Base-by-base conservation (phyloP, 1,284 basidiomycete species). In the Trametes polyzona region DNA sequence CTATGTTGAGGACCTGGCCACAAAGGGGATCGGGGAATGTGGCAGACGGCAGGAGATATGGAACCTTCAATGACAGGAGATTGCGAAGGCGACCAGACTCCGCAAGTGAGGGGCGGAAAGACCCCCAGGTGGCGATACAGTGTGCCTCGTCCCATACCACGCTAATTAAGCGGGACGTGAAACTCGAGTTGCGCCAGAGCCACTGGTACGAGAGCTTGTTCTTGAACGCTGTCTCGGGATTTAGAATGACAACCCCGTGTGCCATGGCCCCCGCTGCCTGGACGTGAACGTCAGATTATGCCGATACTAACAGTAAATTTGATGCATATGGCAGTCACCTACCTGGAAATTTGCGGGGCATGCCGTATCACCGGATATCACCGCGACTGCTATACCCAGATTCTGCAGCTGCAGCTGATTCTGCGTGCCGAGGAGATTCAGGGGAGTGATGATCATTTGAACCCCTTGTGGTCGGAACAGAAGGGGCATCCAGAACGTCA, bases 101-200 rank as follows among this genome's bases (percentile, higher is more conserved):
- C 7, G 55, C 59, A 60, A 71, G 75, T 44, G 74, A 69, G 4
- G 58, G 62, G 0, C 69, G 62, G 57, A 77, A 76, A 0, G 46
- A 46, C 6, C 71, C 71, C 76, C 75, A 77, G 29, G 63, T 56
- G 29, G 68, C 71, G 33, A 75, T 66, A 51, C 73, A 74, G 36
- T 78, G 74, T 0, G 59, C 75, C 59, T 78, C 73, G 52, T 78
- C 75, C 51, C 71, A 72, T 0, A 71, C 59, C 12, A 77, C 44
- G 48, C 63, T 66, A 9, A 74, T 48, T 0, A 76, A 26, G 1
- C 50, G 35, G 3, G 48, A 59, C 6, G 63, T 66, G 47, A 77
- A 70, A 0, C 39, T 39, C 0, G 54, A 24, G 2, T 69, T 62
- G 12, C 65, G 67, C 67, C 69, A 74, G 1, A 76, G 62, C 19